A percentile compares a stretch with the other conserved stretches of the same genome.
Evolutionary conservation across 352 stramenopile species (phyloP).

Genomic region (Nothophytophthora sp.): DNA sequence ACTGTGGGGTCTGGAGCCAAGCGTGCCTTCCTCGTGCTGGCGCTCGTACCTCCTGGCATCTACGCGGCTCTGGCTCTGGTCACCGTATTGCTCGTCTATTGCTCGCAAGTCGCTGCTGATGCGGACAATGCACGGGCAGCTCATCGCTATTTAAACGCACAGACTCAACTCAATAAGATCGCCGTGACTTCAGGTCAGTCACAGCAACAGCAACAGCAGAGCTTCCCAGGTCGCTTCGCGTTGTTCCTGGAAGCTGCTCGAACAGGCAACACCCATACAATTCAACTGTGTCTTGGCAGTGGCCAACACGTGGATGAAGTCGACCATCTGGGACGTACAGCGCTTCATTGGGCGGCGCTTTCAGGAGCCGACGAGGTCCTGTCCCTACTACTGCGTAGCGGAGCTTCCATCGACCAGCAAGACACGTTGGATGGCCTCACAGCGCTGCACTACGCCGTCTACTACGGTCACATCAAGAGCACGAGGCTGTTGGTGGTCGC

Average conservation of each 20-base stretch:
- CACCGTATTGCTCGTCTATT: conserved; percentile 50
- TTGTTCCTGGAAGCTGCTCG: conserved; percentile 65
- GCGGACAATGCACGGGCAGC: conserved; percentile 58
- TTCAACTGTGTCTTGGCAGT: conserved; percentile 59
- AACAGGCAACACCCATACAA: conserved; percentile 42
- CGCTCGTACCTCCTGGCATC: conserved; percentile 33
- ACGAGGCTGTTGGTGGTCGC: conserved; percentile 58
- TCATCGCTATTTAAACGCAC: conserved; percentile 49
- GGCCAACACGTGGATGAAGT: conserved; percentile 63
- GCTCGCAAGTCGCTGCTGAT: conserved; percentile 49
- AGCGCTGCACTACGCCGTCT: conserved; percentile 72
- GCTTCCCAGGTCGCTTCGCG: conserved; percentile 54
- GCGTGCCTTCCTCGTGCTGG: conserved; percentile 43
- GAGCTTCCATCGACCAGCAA: conserved; percentile 61
- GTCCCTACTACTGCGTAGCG: conserved; percentile 59
- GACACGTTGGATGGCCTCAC: conserved; percentile 59
- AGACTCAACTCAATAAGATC: conserved; percentile 53
- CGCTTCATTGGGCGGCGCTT: conserved; percentile 68
- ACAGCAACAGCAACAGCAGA: conserved; percentile 18
- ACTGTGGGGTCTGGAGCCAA: conserved; percentile 24
- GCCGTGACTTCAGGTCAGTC: conserved; percentile 42
- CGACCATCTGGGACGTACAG: conserved; percentile 61
- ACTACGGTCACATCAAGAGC: conserved; percentile 77
- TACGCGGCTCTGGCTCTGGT: conserved; percentile 39
- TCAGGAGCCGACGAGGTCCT: conserved; percentile 63